Evolutionary conservation across 768 basidiomycete species (phyloP).

Genomic region (Chalciporus piperatus): DNA sequence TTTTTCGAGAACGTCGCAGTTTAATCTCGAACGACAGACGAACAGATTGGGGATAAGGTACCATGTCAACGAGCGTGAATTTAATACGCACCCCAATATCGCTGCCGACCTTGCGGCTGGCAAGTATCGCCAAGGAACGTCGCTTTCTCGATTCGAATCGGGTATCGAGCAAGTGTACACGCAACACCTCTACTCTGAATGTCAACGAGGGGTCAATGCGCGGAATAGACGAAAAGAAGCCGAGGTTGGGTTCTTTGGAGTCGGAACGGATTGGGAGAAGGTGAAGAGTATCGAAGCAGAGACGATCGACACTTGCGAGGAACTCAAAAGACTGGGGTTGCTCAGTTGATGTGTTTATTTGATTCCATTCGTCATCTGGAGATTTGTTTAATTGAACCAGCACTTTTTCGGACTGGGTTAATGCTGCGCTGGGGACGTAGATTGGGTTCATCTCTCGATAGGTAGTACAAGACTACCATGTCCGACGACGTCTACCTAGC

Average conservation of each 20-base stretch:
- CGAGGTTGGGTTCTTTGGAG: conserved; percentile 84
- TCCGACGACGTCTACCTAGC: conserved; percentile 7
- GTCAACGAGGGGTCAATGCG: conserved; percentile 64
- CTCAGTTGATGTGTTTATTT: conserved; percentile 34
- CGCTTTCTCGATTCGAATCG: conserved; percentile 65
- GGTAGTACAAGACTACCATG: neutral
- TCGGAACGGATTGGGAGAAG: conserved; percentile 92
- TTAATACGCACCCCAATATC: conserved; percentile 72
- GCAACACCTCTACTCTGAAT: conserved; percentile 64
- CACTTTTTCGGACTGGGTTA: conserved; percentile 4
- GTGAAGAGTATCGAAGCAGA: conserved; percentile 71
- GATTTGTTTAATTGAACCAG: conserved; percentile 5
- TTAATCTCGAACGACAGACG: conserved; percentile 71
- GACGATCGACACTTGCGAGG: conserved; percentile 73
- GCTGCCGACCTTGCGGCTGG: conserved; percentile 64
- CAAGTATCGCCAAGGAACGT: conserved; percentile 25
- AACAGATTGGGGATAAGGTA: conserved; percentile 70
- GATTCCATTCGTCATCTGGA: conserved; percentile 1
- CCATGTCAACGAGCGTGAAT: conserved; percentile 78
- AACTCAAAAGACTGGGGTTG: conserved; percentile 62
- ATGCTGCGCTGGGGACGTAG: conserved; percentile 3
- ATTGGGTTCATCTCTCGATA: neutral
- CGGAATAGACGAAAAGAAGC: conserved; percentile 71
- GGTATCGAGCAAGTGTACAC: conserved; percentile 75
- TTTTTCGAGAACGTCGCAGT: conserved; percentile 59